Evolutionary conservation across 139 green algal genomes (phyloP).

Genomic region (Zygnema cylindricum): DNA sequence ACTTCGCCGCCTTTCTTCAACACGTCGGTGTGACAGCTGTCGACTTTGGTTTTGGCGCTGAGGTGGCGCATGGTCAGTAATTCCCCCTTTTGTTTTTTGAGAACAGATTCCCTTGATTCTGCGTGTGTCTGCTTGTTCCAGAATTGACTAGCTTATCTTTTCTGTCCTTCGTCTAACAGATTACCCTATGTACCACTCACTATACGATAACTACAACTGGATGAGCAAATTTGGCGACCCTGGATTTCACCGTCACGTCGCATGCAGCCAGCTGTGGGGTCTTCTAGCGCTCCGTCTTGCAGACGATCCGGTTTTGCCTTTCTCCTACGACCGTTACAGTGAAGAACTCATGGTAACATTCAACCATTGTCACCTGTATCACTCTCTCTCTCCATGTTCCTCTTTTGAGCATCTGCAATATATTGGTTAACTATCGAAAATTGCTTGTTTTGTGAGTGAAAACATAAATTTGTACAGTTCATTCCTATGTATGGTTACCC

Average conservation of each 20-base stretch:
- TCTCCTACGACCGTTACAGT: slow-evolving; percentile 47
- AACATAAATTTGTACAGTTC: too few relatives aligned
- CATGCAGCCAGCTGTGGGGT: slow-evolving; percentile 32
- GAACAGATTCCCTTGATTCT: too few relatives aligned
- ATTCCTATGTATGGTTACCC: too few relatives aligned
- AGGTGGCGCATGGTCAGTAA: background rate
- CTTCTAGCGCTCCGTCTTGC: slow-evolving; percentile 43
- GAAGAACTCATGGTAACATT: slow-evolving; percentile 28
- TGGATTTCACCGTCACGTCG: slow-evolving; percentile 48
- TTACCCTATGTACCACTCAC: slow-evolving; percentile 53
- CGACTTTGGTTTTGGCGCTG: slow-evolving; percentile 1
- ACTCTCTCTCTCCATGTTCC: too few relatives aligned
- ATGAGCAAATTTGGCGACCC: slow-evolving; percentile 57
- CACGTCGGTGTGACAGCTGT: slow-evolving; percentile 39
- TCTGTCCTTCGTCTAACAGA: background rate
- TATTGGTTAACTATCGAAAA: too few relatives aligned
- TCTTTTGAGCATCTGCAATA: too few relatives aligned
- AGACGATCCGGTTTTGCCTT: slow-evolving; percentile 38
- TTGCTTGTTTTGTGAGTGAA: too few relatives aligned
- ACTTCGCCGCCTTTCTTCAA: slow-evolving; percentile 51
- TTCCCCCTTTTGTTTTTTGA: too few relatives aligned
- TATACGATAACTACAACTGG: slow-evolving; percentile 60
- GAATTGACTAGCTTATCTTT: background rate
- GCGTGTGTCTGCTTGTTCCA: too few relatives aligned
- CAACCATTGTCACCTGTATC: too few relatives aligned